Evolutionary conservation across 2,329 filamentous ascomycete species (phyloP).

Genomic region (Rasamsonia emersonii): DNA sequence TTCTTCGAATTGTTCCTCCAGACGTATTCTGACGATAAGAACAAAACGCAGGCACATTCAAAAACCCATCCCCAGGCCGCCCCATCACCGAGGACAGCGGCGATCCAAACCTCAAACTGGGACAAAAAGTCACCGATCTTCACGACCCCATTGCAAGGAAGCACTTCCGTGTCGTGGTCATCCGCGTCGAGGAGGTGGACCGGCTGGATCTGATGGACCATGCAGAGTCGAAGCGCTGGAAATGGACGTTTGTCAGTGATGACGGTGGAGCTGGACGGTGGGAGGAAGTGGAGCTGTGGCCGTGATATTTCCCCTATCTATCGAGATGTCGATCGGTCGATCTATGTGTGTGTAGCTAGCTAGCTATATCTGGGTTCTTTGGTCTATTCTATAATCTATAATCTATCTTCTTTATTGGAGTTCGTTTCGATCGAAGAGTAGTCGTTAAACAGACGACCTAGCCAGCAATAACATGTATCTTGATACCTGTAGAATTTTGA

Average conservation of each 20-base stretch:
- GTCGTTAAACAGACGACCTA: no score
- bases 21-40: not conserved
- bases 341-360: not conserved
- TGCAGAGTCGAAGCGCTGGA: slow-evolving; percentile 53
- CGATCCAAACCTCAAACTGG: slow-evolving; percentile 39
- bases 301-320: slow-evolving; percentile 23
- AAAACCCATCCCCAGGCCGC: slow-evolving; percentile 60
- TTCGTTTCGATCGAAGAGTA: no score
- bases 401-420: no score
- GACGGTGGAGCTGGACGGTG: slow-evolving; percentile 45
- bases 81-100: slow-evolving; percentile 46
- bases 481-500: slow-evolving; percentile 1
- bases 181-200: slow-evolving; percentile 72
- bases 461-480: not conserved
- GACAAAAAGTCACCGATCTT: slow-evolving; percentile 61
- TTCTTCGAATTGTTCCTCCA: slow-evolving; percentile 2
- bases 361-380: no score
- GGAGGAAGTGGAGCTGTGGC: slow-evolving; percentile 64
- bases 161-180: slow-evolving; percentile 81
- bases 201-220: slow-evolving; percentile 62
- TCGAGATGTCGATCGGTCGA: slow-evolving; percentile 1
- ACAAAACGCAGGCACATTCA: slow-evolving; percentile 52
- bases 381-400: no score
- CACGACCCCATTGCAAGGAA: slow-evolving; percentile 59
- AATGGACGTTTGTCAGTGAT: slow-evolving; percentile 52